Conservation (phyloP, 2,329 filamentous ascomycete species). For the Colletotrichum ledebouriae region DNA sequence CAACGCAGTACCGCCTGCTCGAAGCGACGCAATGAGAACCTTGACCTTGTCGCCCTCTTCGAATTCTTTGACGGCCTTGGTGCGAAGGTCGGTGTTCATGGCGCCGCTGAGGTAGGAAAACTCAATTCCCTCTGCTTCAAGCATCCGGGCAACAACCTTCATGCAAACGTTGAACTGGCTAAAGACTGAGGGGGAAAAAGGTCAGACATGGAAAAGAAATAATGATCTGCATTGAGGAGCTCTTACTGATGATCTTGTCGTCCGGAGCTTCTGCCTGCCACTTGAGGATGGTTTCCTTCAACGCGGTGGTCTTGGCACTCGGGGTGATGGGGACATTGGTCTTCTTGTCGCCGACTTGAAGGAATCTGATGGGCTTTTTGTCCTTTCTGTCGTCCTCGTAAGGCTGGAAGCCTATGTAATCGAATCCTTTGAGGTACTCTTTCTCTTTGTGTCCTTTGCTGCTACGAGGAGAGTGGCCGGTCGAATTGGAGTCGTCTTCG, state of each 20-base stretch:
- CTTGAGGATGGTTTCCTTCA: slow-evolving; percentile 50
- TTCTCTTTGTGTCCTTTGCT: neutral
- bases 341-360: slow-evolving; percentile 20
- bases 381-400: neutral
- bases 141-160: slow-evolving; percentile 53
- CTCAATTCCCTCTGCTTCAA: slow-evolving; percentile 46
- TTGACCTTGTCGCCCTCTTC: slow-evolving; percentile 6
- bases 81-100: no score
- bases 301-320: slow-evolving; percentile 51
- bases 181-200: slow-evolving; percentile 49
- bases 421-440: neutral
- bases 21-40: slow-evolving; percentile 51
- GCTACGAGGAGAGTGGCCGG: no score
- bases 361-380: slow-evolving; percentile 10
- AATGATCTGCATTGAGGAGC: no score
- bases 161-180: slow-evolving; percentile 50
- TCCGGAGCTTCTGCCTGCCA: slow-evolving; percentile 51
- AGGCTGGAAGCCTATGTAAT: slow-evolving; percentile 9
- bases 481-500: neutral
- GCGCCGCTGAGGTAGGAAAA: slow-evolving; percentile 55
- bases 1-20: slow-evolving; percentile 53
- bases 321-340: slow-evolving; percentile 26
- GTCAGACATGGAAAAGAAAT: neutral
- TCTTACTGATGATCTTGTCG: slow-evolving; percentile 57
- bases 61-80: slow-evolving; percentile 46